Evolutionary conservation across 1,284 basidiomycete species (phyloP), one percentile per base, ranked within the genome.

Genomic region (Vanrija sp.): DNA sequence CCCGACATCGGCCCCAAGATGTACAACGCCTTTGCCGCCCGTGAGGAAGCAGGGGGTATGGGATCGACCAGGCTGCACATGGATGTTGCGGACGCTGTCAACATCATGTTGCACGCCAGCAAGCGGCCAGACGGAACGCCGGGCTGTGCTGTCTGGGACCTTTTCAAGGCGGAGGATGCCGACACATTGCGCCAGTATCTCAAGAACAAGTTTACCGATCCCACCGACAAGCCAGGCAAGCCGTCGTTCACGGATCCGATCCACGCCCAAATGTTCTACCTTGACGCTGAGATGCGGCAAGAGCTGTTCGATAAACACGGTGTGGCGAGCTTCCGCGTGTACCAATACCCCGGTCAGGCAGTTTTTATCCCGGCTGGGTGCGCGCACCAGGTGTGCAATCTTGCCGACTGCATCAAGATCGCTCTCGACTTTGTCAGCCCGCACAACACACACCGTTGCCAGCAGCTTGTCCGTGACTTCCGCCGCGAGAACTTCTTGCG

Each of bases 351-450:
- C 1, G 91, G 92, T n/a, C 88, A 98, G 66, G 93, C 91, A 0
- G 86, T 98, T 12, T 94, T 97, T 73, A 92, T 98, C 63, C 93
- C 93, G 3, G 93, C 93, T 1, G 93, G 94, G 34, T 96, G 91
- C 74, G 92, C 93, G 0, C 91, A 96, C 76, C 91, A 94, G 82
- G 90, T 91, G 49, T 69, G 84, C 54, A 77, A 74, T 60, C 78
- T 94, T 34, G 82, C 90, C 12, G 91, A 96, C 73, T 95, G 90
- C 72, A 87, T 97, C 79, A 97, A 97, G 78, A 89, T 96, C 46
- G 93, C 94, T n/a, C 83, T 89, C 62, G 93, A 98, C 78, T 98
- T 94, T 77, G 91, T 97, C 61, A 91, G 88, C 77, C 87, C 91
- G 15, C 89, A 97, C 78, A 96, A 95, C 69, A 86, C 96, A 38